A percentile compares a stretch with the other conserved stretches of the same genome.
These are phyloP conservation scores for Arthroderma uncinatum DNA, from an alignment of 2,329 filamentous ascomycete species.

Conservation along the genomic window DNA sequence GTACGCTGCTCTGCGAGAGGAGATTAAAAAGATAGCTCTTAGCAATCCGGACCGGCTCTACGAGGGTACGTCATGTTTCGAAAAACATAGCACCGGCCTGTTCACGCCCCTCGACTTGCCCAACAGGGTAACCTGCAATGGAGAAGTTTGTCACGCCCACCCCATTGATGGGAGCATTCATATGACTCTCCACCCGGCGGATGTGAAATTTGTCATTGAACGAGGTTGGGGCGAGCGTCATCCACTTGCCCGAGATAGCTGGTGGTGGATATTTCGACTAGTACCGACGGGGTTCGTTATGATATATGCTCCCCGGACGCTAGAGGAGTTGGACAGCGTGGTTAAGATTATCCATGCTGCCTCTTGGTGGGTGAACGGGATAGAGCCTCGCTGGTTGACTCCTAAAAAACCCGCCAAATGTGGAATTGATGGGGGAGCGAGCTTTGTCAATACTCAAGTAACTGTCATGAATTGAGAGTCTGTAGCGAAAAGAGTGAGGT, in stretches of 20 bases:
- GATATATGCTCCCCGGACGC: slow-evolving; percentile 66
- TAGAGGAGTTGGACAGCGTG: slow-evolving; percentile 56
- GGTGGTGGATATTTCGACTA: slow-evolving; percentile 54
- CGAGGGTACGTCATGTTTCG: slow-evolving; percentile 62
- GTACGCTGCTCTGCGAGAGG: slow-evolving; percentile 45
- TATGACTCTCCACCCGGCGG: slow-evolving; percentile 66
- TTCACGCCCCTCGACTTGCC: slow-evolving; percentile 44
- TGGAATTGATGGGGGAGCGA: background rate
- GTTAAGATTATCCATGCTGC: slow-evolving; percentile 62
- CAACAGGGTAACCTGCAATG: slow-evolving; percentile 36
- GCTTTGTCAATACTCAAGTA: background rate
- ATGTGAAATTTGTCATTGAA: slow-evolving; percentile 59
- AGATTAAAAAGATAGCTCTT: slow-evolving; percentile 43
- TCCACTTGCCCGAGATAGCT: slow-evolving; percentile 45
- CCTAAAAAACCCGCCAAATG: background rate
- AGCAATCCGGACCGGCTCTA: slow-evolving; percentile 41
- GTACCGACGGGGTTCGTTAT: slow-evolving; percentile 67
- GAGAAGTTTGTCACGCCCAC: slow-evolving; percentile 76
- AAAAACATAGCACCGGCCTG: slow-evolving; percentile 68
- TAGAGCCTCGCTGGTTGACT: slow-evolving; percentile 10
- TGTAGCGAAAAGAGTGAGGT: background rate
- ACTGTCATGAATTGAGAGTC: background rate
- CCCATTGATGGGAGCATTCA: slow-evolving; percentile 66
- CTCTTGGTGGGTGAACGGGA: slow-evolving; percentile 47
- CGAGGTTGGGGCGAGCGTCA: slow-evolving; percentile 68